Percentiles rank a stretch among this genome's conserved stretches.
Evolutionary conservation across 306 rosid genomes (phyloP).

Genomic region (cucumber (Cucumis sativus)): Cucumber_9930_V3 NC_026657.2:31751501-31752000

Average conservation of each 20-base stretch:
- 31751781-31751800: not conserved
- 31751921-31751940: not conserved
- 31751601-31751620: conserved; percentile 35
- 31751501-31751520: conserved; percentile 37
- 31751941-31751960: no score
- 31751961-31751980: no score
- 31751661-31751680: conserved; percentile 11
- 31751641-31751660: conserved; percentile 26
- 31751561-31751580: conserved; percentile 12
- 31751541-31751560: conserved; percentile 25
- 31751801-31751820: no score
- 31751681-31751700: not conserved
- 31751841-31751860: not conserved
- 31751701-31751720: not conserved
- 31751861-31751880: not conserved
- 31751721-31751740: not conserved
- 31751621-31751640: conserved; percentile 42
- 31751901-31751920: not conserved
- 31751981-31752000: no score
- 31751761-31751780: not conserved
- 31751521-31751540: conserved; percentile 46
- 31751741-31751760: not conserved
- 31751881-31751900: not conserved
- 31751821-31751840: not conserved
- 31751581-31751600: conserved; percentile 35